Base-by-base conservation (phyloP, 1,284 basidiomycete genomes). In the Pascua guehoae region DNA sequence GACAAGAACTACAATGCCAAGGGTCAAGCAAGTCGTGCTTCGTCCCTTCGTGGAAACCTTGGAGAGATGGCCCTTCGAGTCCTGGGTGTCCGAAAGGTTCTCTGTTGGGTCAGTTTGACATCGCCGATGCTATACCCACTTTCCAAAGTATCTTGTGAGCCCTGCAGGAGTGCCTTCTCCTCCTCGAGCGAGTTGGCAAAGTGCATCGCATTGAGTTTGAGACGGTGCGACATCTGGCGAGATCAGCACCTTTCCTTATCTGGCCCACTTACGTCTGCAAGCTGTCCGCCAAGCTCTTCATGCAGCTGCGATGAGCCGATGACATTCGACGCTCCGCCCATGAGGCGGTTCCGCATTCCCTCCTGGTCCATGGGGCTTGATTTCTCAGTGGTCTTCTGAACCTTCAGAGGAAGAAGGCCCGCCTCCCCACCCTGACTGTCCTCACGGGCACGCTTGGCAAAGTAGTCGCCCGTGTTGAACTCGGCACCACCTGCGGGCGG, bases 231-330 rank as follows among this genome's bases (percentile, higher is more conserved):
- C 77, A 79, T 79, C 77, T 79, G 52, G 10, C 14, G 18, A 9
- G 5, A 32, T 56, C 12, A 59, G 53, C 10, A 54, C 8, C 14
- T 12, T 16, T 11, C 14, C 3, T 12, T 24, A 16, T 14, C 12
- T 16, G 16, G 15, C 14, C 2, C 1, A 66, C 76, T 58, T 48
- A 77, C 77, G 54, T 75, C 73, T 0, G 73, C 75, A 12, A 79
- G 62, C 54, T 78, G 75, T 8, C 74, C 75, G 1, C 76, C 74
- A 3, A 79, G 60, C 59, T 79, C 77, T 51, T 79, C 77, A 51
- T 78, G 77, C 38, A 78, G 48, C 53, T 72, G 70, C 12, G 69
- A 63, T 7, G 70, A 64, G 14, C 73, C 75, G 41, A 72, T 59
- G 2, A 45, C 57, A 44, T 18, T 57, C 12, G 46, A 17, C 2